A percentile compares a stretch with the other conserved stretches of the same genome.
Conservation (phyloP, 371 early-diverging fungal species). For the Rhizopus microsporus region DNA sequence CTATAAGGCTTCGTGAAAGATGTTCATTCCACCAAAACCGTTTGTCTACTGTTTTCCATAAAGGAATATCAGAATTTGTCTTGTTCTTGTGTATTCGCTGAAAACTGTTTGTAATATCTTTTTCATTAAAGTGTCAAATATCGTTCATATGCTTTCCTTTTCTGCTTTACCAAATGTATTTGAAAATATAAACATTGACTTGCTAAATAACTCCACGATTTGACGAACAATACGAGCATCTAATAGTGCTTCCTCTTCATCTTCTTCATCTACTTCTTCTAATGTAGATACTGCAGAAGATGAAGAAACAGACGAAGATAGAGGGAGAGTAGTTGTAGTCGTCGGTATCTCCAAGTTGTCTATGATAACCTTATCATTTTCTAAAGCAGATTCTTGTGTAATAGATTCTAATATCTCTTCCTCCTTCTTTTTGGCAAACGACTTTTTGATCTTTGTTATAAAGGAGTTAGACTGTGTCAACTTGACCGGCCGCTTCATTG, state of each 20-base stretch:
- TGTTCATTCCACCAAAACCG: constrained; percentile 76
- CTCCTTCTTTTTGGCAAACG: constrained; percentile 24
- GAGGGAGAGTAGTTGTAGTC: constrained; percentile 12
- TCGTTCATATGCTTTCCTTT: background rate
- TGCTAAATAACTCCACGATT: constrained; percentile 60
- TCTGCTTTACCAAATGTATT: constrained; percentile 52
- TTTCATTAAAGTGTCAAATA: background rate
- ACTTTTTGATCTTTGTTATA: constrained; percentile 28
- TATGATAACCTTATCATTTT: constrained; percentile 17
- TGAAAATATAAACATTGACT: constrained; percentile 67
- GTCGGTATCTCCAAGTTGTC: constrained; percentile 20
- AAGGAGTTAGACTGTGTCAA: constrained; percentile 29
- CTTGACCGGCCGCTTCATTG: constrained; percentile 13
- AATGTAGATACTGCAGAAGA: constrained; percentile 14
- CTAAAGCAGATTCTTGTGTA: constrained; percentile 13
- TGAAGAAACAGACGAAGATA: constrained; percentile 17
- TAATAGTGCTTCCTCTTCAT: constrained; percentile 40
- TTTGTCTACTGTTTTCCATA: constrained; percentile 39
- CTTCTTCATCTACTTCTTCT: constrained; percentile 19
- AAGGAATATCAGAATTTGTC: constrained; percentile 19
- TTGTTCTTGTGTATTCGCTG: constrained; percentile 35
- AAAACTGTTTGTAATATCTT: constrained; percentile 49
- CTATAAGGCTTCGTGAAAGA: constrained; percentile 49
- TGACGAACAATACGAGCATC: constrained; percentile 67
- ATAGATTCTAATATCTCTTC: constrained; percentile 1